A percentile compares a stretch with the other conserved stretches of the same genome.
Evolutionary conservation across 306 rosid genomes (phyloP).

Genomic region (Heteromeles arbutifolia): DNA sequence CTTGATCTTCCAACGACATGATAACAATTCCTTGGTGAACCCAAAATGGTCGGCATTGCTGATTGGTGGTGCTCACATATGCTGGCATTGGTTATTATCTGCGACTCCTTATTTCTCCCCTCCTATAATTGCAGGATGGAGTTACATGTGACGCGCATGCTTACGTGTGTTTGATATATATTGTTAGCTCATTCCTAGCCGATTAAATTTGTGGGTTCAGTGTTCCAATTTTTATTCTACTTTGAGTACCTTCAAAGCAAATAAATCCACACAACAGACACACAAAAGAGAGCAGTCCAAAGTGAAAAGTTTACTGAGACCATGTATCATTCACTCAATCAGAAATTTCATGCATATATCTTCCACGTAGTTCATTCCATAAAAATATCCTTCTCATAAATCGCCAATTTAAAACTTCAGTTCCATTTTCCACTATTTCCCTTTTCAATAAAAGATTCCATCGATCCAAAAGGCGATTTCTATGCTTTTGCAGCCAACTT

Average conservation of each 20-base stretch:
- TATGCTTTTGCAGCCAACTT: slow-evolving; percentile 23
- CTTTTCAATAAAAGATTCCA: background rate
- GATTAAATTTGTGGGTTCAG: background rate
- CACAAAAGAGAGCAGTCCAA: too few species aligned
- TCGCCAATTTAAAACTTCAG: background rate
- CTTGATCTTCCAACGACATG: background rate
- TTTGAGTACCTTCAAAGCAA: background rate
- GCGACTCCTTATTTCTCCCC: background rate
- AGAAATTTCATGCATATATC: slow-evolving; percentile 6
- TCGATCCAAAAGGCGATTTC: slow-evolving; percentile 8
- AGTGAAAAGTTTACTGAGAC: background rate
- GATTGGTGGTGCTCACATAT: background rate
- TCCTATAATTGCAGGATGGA: background rate
- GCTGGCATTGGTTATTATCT: background rate
- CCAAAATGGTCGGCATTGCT: background rate
- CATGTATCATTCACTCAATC: slow-evolving; percentile 5
- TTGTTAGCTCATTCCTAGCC: background rate
- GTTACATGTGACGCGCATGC: background rate
- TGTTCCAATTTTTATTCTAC: too few species aligned
- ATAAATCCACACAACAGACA: too few species aligned
- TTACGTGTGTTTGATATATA: background rate
- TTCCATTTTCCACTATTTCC: background rate
- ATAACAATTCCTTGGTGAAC: slow-evolving; percentile 5
- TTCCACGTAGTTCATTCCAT: slow-evolving; percentile 1
- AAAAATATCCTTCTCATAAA: background rate